These are phyloP conservation scores for Sphagnum contortum DNA, from an alignment of 225 moss, liverwort and hornwort genomes.

Conservation along the genomic window DNA sequence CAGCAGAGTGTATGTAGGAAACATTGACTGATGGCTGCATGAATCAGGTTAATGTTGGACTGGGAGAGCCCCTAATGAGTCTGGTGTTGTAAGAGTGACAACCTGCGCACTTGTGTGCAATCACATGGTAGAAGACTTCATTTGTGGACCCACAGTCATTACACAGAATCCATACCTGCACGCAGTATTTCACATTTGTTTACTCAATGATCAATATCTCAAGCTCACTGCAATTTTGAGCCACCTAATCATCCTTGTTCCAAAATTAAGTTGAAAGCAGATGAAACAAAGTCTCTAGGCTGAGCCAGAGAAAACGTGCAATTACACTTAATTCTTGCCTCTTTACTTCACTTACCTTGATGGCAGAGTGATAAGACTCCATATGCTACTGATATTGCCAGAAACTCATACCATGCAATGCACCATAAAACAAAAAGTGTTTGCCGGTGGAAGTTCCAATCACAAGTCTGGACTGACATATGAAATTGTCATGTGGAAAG, in stretches of 20 bases:
- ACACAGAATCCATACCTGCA: conserved; percentile 85
- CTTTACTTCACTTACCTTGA: background rate
- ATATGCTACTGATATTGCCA: background rate
- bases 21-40: too few relatives aligned
- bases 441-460: too few relatives aligned
- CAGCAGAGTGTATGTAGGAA: too few relatives aligned
- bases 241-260: too few relatives aligned
- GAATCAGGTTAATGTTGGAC: too few relatives aligned
- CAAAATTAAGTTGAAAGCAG: background rate
- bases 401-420: background rate
- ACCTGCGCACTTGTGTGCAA: conserved; percentile 69
- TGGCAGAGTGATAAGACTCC: background rate
- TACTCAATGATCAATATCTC: background rate
- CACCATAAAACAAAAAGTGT: background rate
- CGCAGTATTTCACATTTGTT: background rate
- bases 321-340: background rate
- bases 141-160: conserved; percentile 77
- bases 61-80: background rate
- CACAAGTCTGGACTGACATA: background rate
- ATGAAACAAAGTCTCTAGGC: too few relatives aligned
- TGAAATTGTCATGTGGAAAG: background rate
- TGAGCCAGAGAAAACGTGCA: too few relatives aligned
- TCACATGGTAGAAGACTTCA: conserved; percentile 60
- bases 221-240: background rate
- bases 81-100: conserved; percentile 79